phyloP scores from a whole-genome alignment of 2,329 filamentous ascomycete genomes.

The Microthyrium microscopicum region DNA sequence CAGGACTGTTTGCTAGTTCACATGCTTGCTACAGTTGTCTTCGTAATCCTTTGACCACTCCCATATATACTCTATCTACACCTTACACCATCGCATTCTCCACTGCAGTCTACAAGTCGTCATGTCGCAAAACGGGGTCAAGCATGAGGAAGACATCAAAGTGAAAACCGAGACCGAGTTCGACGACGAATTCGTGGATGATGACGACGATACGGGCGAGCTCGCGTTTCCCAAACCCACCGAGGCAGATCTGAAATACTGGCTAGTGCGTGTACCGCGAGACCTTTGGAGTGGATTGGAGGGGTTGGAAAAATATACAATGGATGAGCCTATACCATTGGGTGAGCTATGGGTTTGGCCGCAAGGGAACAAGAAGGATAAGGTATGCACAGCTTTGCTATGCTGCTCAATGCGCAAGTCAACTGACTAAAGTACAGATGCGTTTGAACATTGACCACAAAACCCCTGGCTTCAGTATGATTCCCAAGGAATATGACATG shows the following conservation, averaged over 20 bases:
- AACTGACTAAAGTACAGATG: neutral
- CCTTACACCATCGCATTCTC: too few relatives aligned
- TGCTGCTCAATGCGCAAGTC: neutral
- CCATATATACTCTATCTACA: too few relatives aligned
- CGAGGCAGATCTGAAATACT: constrained; percentile 14
- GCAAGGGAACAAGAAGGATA: constrained; percentile 8
- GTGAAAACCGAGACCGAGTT: constrained; percentile 15
- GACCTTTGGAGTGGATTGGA: constrained; percentile 22
- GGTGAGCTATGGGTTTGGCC: constrained; percentile 18
- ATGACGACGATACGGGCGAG: constrained; percentile 28
- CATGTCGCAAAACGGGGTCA: constrained; percentile 23
- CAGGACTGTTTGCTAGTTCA: too few relatives aligned
- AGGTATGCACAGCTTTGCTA: constrained; percentile 6
- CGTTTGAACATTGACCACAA: constrained; percentile 9
- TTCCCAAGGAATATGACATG: constrained; percentile 55
- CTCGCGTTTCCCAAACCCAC: constrained; percentile 18
- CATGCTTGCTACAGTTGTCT: too few relatives aligned
- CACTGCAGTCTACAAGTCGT: too few relatives aligned
- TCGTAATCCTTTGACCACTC: too few relatives aligned
- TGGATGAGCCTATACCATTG: constrained; percentile 22
- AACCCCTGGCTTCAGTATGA: neutral
- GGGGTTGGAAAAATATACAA: constrained; percentile 18
- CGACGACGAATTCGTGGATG: constrained; percentile 20
- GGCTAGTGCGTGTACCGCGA: constrained; percentile 22
- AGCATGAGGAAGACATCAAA: constrained; percentile 22